Percentiles rank a stretch among this genome's conserved stretches.
phyloP scores from a whole-genome alignment of 1,284 basidiomycete genomes.

The Rugiboletus extremiorientalis region DNA sequence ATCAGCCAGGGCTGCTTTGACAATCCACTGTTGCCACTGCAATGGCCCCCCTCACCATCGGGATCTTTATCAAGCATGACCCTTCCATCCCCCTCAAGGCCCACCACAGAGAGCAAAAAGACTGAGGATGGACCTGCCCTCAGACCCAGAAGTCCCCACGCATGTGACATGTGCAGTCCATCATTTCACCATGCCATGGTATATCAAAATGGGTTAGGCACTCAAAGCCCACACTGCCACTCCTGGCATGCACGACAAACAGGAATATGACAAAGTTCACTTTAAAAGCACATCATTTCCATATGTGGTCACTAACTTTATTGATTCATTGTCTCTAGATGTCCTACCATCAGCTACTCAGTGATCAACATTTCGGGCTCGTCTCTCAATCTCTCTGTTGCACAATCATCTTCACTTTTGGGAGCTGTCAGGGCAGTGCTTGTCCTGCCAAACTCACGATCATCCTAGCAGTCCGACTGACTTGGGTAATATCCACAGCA shows the following conservation, averaged over 20 bases:
- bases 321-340: conserved; percentile 48
- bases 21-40: conserved; percentile 75
- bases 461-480: conserved; percentile 72
- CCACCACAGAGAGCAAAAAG: conserved; percentile 63
- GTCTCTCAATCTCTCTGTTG: conserved; percentile 50
- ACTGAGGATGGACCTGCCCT: conserved; percentile 82
- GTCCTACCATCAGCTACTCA: conserved; percentile 83
- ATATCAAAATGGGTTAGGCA: conserved; percentile 91
- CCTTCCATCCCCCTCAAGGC: conserved; percentile 59
- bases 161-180: conserved; percentile 78
- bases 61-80: conserved; percentile 82
- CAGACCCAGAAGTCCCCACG: conserved; percentile 85
- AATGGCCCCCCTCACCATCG: conserved; percentile 74
- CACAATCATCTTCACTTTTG: conserved; percentile 35
- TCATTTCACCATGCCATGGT: conserved; percentile 78
- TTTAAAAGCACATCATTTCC: conserved; percentile 59
- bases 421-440: conserved; percentile 25
- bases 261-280: conserved; percentile 73
- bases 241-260: conserved; percentile 48
- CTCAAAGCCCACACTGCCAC: conserved; percentile 76
- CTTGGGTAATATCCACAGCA: conserved; percentile 64
- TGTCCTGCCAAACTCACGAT: conserved; percentile 42
- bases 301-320: neutral
- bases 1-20: conserved; percentile 91
- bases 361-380: conserved; percentile 68